Evolutionary conservation across 192 early-diverging fungal species (phyloP).

Genomic region (Umbelopsis ramanniana): DNA sequence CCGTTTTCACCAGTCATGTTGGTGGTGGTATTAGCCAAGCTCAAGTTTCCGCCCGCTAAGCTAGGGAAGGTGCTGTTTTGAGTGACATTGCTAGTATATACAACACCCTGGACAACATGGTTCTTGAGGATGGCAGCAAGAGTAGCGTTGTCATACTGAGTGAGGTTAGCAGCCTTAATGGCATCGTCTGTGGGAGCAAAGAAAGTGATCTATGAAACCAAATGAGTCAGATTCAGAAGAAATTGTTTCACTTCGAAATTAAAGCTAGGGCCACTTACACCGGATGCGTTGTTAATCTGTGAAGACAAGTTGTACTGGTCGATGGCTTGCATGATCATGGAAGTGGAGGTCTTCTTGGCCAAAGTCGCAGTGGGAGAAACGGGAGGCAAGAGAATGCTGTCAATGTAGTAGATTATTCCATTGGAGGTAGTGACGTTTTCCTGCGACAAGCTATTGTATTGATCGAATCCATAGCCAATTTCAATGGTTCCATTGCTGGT

Average conservation of each 20-base stretch:
- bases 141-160: not conserved
- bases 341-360: not conserved
- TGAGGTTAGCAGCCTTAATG: not conserved
- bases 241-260: not conserved
- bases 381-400: conserved; percentile 14
- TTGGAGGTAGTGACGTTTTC: conserved; percentile 15
- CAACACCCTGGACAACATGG: conserved; percentile 24
- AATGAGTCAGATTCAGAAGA: no score
- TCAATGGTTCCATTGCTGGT: not conserved
- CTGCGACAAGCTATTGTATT: not conserved
- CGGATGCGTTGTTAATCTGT: not conserved
- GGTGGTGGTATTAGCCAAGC: not conserved
- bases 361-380: not conserved
- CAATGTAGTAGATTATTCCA: conserved; percentile 25
- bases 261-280: not conserved
- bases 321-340: not conserved
- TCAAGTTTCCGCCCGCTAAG: not conserved
- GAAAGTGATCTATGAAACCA: conserved; percentile 22
- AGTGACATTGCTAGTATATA: conserved; percentile 25
- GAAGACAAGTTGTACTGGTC: not conserved
- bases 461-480: conserved; percentile 22
- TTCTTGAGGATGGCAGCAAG: conserved; percentile 4
- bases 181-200: conserved; percentile 24
- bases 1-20: not conserved
- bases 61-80: not conserved